phyloP scores from a whole-genome alignment of 192 early-diverging fungal genomes.

The Chytriomyces confervae region DNA sequence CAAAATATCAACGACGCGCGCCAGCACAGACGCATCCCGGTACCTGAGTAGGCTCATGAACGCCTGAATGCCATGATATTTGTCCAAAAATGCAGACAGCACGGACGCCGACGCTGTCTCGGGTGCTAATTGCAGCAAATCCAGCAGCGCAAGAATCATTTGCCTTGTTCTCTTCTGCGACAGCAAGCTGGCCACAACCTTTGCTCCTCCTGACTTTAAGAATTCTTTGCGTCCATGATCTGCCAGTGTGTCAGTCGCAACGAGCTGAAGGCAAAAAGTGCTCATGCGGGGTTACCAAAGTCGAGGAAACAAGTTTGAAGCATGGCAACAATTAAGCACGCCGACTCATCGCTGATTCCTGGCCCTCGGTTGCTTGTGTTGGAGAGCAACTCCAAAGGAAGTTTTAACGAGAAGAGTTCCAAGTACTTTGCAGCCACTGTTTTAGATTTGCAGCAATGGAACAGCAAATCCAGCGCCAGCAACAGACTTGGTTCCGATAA shows the following conservation, averaged over 20 bases:
- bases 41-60: too few species aligned
- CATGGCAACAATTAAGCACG: too few species aligned
- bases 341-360: too few species aligned
- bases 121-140: neutral
- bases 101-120: neutral
- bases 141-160: neutral
- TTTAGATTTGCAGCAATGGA: neutral
- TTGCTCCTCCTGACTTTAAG: neutral
- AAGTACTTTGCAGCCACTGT: neutral
- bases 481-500: neutral
- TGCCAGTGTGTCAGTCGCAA: neutral
- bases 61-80: neutral
- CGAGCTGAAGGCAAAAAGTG: too few species aligned
- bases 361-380: too few species aligned
- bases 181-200: neutral
- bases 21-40: neutral
- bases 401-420: neutral
- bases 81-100: neutral
- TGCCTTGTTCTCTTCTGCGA: neutral
- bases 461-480: neutral
- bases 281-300: too few species aligned
- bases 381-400: too few species aligned
- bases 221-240: neutral
- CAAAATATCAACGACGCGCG: neutral
- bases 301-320: too few species aligned